These are phyloP conservation scores for Pichia pseudocactophila DNA, from an alignment of 805 yeast species.

Conservation along the genomic window DNA sequence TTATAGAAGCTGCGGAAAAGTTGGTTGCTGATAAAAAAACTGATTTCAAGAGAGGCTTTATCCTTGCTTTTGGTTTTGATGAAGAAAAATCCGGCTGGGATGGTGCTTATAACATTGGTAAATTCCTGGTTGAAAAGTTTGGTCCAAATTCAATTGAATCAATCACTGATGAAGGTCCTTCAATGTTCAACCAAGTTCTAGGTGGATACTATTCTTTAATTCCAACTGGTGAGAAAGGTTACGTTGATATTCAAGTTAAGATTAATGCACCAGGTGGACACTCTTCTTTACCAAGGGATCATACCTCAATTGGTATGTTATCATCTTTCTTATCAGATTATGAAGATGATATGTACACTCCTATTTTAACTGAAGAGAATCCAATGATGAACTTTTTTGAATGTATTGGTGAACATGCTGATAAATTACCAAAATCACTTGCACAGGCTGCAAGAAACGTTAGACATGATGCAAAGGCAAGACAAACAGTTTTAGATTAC, in stretches of 20 bases:
- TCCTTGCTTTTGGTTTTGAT: conserved; percentile 68
- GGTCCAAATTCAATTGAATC: conserved; percentile 55
- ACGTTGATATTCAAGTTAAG: conserved; percentile 35
- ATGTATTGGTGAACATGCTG: conserved; percentile 50
- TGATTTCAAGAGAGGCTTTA: conserved; percentile 50
- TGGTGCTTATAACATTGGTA: conserved; percentile 51
- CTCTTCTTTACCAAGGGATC: conserved; percentile 53
- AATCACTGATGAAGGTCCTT: conserved; percentile 48
- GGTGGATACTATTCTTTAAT: conserved; percentile 15
- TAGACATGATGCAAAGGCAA: conserved; percentile 27
- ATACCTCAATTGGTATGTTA: conserved; percentile 69
- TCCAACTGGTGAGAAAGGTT: conserved; percentile 34
- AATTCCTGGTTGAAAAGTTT: conserved; percentile 40
- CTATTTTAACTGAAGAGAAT: conserved; percentile 40
- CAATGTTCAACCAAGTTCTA: conserved; percentile 37
- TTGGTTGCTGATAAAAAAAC: conserved; percentile 38
- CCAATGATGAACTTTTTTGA: conserved; percentile 52
- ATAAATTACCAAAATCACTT: conserved; percentile 12
- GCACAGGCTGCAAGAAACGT: conserved; percentile 10
- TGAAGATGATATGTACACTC: conserved; percentile 48
- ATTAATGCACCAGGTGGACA: conserved; percentile 51
- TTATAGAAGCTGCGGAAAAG: conserved; percentile 57
- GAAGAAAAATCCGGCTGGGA: conserved; percentile 61
- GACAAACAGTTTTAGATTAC: conserved; percentile 27
- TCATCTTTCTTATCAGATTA: conserved; percentile 47